Evolutionary conservation across 768 basidiomycete genomes (phyloP), one percentile per base, ranked within the genome.

Genomic region (Cystofilobasidium capitatum): DNA sequence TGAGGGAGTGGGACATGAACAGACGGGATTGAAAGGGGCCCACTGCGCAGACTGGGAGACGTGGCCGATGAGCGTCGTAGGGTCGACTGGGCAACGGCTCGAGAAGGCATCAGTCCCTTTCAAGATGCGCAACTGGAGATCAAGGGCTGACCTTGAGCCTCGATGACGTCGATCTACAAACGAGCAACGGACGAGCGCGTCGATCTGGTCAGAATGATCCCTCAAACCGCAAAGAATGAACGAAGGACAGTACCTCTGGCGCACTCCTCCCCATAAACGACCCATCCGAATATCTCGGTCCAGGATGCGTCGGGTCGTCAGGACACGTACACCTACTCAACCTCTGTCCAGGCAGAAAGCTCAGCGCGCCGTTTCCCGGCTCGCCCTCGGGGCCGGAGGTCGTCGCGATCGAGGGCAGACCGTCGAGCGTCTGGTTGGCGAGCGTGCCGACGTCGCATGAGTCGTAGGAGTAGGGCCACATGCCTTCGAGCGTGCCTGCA

Each of bases 301-400:
- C 93, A 5, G 93, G 93, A 76, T 96, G 92, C 10, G 72, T 74
- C 20, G 85, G 80, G 77, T 93, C 88, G 29, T 85, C 85, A 16
- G 81, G 77, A 75, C 94, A 97, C 2, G 94, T 97, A 76, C 94
- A 97, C 51, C 88, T 80, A 8, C 88, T 90, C 31, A 96, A 79
- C 62, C 67, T 39, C 33, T 96, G 93, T 16, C 94, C 94, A 1
- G 86, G 88, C 54, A 96, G 86, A 75, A 81, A 96, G 0, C 89
- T 90, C 31, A 97, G 78, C 14, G 79, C 81, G 64, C 79, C 80
- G 57, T 82, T 78, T 29, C 74, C 72, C 3, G 79, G 33, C 72
- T 88, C 87, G 22, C 90, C 90, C 10, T 47, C 45, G 7, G 45
- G 9, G 42, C 42, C 42, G 59, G 81, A 80, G 17, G 78, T 78